Evolutionary conservation across 2,329 filamentous ascomycete species (phyloP).

Genomic region (Geoglossum cookeanum): DNA sequence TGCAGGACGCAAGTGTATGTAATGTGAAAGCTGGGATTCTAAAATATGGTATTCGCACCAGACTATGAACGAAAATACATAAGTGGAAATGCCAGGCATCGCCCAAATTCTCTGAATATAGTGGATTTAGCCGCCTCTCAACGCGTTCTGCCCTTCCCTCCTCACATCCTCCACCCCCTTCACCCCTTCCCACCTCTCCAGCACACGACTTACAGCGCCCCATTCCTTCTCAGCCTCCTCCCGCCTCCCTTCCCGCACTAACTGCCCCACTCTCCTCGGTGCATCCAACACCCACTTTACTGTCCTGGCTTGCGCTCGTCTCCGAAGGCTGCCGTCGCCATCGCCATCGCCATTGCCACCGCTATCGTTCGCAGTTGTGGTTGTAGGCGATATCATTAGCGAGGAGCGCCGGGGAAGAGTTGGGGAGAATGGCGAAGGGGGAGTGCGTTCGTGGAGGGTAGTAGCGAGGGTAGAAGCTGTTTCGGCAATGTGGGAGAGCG

Average conservation of each 20-base stretch:
- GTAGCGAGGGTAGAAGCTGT: constrained; percentile 22
- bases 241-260: background rate
- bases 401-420: background rate
- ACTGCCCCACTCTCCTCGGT: background rate
- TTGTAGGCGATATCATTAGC: background rate
- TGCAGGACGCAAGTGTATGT: too few relatives aligned
- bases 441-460: background rate
- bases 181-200: constrained; percentile 59
- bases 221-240: constrained; percentile 41
- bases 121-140: constrained; percentile 25
- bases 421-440: background rate
- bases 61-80: too few relatives aligned
- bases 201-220: constrained; percentile 57
- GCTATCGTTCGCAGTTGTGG: background rate
- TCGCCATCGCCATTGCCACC: background rate
- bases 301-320: background rate
- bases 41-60: too few relatives aligned
- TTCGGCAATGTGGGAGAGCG: constrained; percentile 55
- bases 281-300: background rate
- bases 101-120: too few relatives aligned
- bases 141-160: constrained; percentile 52
- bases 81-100: too few relatives aligned
- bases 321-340: background rate
- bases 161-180: constrained; percentile 69
- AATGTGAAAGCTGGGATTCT: too few relatives aligned